phyloP scores from a whole-genome alignment of 805 yeast genomes.

The Torulaspora maleeae region DNA sequence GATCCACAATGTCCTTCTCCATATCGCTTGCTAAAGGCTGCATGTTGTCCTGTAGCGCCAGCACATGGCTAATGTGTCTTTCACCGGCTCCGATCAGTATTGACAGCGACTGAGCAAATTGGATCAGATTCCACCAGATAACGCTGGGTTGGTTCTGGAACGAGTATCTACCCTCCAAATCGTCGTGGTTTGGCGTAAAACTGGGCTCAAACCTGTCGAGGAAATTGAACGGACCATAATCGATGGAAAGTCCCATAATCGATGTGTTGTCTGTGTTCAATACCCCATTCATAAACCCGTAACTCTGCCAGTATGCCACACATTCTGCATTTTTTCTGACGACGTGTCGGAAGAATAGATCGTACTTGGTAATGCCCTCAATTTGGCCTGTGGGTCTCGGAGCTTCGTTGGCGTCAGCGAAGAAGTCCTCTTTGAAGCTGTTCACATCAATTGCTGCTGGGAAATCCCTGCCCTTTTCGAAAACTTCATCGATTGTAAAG shows the following conservation, averaged over 20 bases:
- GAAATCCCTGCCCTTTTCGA: conserved; percentile 38
- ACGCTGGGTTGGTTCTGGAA: conserved; percentile 81
- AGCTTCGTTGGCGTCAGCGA: conserved; percentile 28
- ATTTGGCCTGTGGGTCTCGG: conserved; percentile 24
- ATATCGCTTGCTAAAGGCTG: conserved; percentile 46
- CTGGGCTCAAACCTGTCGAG: conserved; percentile 79
- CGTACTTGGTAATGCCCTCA: conserved; percentile 53
- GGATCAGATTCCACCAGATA: conserved; percentile 88
- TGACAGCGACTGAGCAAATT: conserved; percentile 79
- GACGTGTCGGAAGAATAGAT: conserved; percentile 64
- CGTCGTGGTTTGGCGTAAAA: conserved; percentile 90
- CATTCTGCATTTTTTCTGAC: conserved; percentile 68
- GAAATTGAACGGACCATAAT: conserved; percentile 92
- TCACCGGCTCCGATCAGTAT: conserved; percentile 74
- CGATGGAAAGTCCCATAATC: conserved; percentile 80
- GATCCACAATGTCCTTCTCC: conserved; percentile 46
- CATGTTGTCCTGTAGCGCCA: conserved; percentile 33
- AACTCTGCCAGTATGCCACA: conserved; percentile 82
- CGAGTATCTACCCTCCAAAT: conserved; percentile 62
- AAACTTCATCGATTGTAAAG: conserved; percentile 64
- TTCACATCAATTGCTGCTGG: conserved; percentile 27
- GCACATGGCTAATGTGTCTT: conserved; percentile 42
- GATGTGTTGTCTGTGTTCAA: conserved; percentile 93
- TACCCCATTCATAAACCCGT: conserved; percentile 92
- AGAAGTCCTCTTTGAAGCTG: conserved; percentile 24